Evolutionary conservation across 148 eudicot species (phyloP).

Genomic region (Vaccinium corymbosum): DNA sequence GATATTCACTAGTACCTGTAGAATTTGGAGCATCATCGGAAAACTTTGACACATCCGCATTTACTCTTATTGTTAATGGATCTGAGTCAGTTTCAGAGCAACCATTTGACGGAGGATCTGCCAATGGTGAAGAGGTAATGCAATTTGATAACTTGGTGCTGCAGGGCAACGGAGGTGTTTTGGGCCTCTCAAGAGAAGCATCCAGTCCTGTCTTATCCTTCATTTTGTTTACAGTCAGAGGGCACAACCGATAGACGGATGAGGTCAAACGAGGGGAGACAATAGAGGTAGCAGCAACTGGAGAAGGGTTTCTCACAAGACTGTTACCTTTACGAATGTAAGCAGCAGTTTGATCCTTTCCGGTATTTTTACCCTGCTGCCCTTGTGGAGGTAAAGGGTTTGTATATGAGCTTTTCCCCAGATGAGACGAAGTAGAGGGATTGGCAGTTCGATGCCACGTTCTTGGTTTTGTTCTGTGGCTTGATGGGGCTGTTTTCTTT

Average conservation of each 20-base stretch:
- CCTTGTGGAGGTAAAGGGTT: conserved; percentile 30
- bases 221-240: conserved; percentile 22
- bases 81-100: conserved; percentile 24
- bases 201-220: conserved; percentile 21
- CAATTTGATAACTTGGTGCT: conserved; percentile 28
- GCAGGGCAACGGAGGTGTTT: conserved; percentile 39
- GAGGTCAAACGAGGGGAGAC: conserved; percentile 30
- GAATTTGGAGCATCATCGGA: conserved; percentile 28
- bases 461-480: conserved; percentile 45
- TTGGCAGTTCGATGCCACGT: conserved; percentile 73
- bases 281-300: conserved; percentile 26
- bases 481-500: conserved; percentile 30
- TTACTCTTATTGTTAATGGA: conserved; percentile 28
- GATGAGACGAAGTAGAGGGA: conserved; percentile 28
- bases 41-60: conserved; percentile 21
- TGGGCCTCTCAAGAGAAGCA: conserved; percentile 43
- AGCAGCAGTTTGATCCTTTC: conserved; percentile 40
- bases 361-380: conserved; percentile 21
- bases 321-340: conserved; percentile 88
- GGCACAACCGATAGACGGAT: conserved; percentile 29
- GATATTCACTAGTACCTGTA: conserved; percentile 32
- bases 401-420: conserved; percentile 32
- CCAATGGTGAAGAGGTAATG: conserved; percentile 22
- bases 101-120: conserved; percentile 28
- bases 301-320: conserved; percentile 58